Percentiles rank a stretch among this genome's conserved stretches.
phyloP scores from a whole-genome alignment of 305 asterid species.

The Solanum hybrid region DNA sequence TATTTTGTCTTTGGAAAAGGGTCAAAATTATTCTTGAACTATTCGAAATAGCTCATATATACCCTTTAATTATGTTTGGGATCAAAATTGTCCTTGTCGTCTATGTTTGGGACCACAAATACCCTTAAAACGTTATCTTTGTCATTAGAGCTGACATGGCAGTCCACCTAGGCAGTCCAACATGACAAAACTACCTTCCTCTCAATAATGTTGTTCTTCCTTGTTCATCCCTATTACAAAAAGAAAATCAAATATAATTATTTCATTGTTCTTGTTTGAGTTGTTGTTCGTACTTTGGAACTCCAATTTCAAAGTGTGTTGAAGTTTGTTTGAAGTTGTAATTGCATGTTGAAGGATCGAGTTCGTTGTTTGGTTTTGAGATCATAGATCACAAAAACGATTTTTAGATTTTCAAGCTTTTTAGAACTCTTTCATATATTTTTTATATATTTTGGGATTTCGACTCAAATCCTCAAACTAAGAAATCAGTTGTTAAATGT shows the following conservation, averaged over 20 bases:
- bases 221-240: neutral
- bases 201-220: neutral
- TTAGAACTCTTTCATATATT: neutral
- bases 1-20: too few relatives aligned
- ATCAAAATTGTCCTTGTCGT: neutral
- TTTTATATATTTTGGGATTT: neutral
- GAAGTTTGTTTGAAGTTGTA: neutral
- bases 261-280: neutral
- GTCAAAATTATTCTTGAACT: too few relatives aligned
- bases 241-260: neutral
- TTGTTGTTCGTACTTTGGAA: neutral
- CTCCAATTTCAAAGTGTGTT: neutral
- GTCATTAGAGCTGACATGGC: neutral
- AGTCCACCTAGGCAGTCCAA: neutral
- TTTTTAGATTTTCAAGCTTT: neutral
- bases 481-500: neutral
- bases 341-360: neutral
- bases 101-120: neutral
- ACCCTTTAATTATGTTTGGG: too few relatives aligned
- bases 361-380: neutral
- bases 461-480: neutral
- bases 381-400: neutral
- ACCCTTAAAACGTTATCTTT: neutral
- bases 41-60: too few relatives aligned
- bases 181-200: neutral